Evolutionary conservation across 305 asterid genomes (phyloP).

Genomic region (Fraxinus angustifolia): DNA sequence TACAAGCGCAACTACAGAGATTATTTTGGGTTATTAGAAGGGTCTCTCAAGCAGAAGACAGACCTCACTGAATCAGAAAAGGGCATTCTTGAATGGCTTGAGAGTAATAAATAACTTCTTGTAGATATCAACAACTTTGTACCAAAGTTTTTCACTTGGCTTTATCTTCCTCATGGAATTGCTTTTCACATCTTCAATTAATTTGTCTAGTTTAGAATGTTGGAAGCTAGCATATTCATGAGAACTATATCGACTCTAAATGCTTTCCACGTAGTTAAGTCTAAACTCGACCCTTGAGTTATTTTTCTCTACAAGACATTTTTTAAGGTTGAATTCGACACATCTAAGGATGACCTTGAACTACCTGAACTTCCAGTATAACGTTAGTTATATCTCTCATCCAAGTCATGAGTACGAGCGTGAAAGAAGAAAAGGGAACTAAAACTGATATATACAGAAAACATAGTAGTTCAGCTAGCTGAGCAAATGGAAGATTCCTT

Average conservation of each 20-base stretch:
- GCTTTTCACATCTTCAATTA: background rate
- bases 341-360: background rate
- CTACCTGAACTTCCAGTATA: background rate
- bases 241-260: background rate
- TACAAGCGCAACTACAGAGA: conserved; percentile 82
- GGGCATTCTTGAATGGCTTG: conserved; percentile 84
- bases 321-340: background rate
- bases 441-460: background rate
- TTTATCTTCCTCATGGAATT: background rate
- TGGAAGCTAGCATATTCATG: background rate
- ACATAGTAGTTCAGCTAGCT: conserved; percentile 10
- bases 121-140: background rate
- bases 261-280: background rate
- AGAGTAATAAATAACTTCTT: conserved; percentile 42
- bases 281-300: background rate
- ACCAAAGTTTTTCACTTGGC: background rate
- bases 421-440: background rate
- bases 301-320: background rate
- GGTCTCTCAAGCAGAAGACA: conserved; percentile 57
- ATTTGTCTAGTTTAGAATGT: background rate
- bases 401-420: background rate
- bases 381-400: background rate
- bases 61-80: conserved; percentile 72
- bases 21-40: conserved; percentile 70
- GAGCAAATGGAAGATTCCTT: conserved; percentile 46